Percentiles rank a stretch among this genome's conserved stretches.
Conservation (phyloP, 805 yeast species). For the Ogataea zsoltii region DNA sequence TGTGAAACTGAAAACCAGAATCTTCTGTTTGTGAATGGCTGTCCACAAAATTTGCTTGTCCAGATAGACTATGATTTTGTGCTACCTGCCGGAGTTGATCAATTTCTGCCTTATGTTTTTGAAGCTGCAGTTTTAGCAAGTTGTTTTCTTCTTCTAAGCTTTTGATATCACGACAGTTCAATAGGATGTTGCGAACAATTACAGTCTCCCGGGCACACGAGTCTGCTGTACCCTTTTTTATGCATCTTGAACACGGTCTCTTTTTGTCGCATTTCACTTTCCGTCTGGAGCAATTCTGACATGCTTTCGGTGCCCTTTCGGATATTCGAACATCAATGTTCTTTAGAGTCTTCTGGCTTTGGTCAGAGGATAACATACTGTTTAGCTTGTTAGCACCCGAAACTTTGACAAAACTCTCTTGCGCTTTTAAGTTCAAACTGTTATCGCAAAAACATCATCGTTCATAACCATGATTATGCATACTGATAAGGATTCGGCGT, state of each 20-base stretch:
- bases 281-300: conserved; percentile 3
- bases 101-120: background rate
- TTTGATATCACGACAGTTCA: background rate
- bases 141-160: conserved; percentile 1
- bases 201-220: conserved; percentile 3
- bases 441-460: no score
- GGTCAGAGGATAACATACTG: no score
- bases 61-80: no score
- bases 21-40: no score
- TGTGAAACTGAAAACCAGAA: no score
- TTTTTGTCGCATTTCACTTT: conserved; percentile 6
- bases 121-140: background rate
- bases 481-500: background rate
- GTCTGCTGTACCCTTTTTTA: background rate
- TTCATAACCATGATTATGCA: background rate
- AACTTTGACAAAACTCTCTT: no score
- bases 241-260: conserved; percentile 4
- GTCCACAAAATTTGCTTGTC: no score
- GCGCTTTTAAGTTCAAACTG: no score
- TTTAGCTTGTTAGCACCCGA: no score
- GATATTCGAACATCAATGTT: background rate
- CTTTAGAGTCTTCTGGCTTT: background rate
- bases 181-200: background rate
- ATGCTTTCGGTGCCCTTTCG: conserved; percentile 2
- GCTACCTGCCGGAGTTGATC: background rate